A percentile compares a stretch with the other conserved stretches of the same genome.
These are phyloP conservation scores for Bruguiera sexangula DNA, from an alignment of 345 rosid species.

Conservation along the genomic window DNA sequence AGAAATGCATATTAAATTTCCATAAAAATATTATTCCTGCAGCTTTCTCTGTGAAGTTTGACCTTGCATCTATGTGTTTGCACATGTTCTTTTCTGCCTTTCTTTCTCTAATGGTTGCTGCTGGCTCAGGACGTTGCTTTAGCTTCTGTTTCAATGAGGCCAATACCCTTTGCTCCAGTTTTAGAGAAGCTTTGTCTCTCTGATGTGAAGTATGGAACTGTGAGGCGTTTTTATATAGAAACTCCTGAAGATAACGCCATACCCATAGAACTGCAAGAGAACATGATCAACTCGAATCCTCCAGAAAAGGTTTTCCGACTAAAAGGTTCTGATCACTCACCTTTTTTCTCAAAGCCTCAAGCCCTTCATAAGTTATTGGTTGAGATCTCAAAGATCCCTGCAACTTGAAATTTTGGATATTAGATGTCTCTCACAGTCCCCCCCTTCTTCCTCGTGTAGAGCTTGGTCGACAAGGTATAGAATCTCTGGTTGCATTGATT, in stretches of 20 bases:
- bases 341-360: conserved; percentile 71
- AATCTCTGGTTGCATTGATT: neutral
- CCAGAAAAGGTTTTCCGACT: conserved; percentile 55
- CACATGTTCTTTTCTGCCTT: neutral
- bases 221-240: conserved; percentile 54
- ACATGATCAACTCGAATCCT: conserved; percentile 49
- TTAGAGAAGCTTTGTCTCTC: conserved; percentile 44
- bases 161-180: conserved; percentile 40
- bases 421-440: neutral
- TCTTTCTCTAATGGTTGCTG: neutral
- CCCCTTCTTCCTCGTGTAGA: neutral
- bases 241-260: conserved; percentile 54
- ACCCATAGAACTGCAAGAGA: conserved; percentile 45
- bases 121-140: conserved; percentile 33
- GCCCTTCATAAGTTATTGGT: conserved; percentile 49
- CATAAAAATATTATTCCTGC: neutral
- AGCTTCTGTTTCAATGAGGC: conserved; percentile 43
- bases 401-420: conserved; percentile 19
- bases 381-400: conserved; percentile 47
- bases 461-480: conserved; percentile 1
- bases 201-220: conserved; percentile 46
- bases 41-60: neutral
- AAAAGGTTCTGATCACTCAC: conserved; percentile 72
- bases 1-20: no score
- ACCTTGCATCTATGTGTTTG: neutral